Evolutionary conservation across 164 flowering plant species (phyloP), one percentile per base, ranked within the genome.

Genomic region (Chimonanthus praecox): DNA sequence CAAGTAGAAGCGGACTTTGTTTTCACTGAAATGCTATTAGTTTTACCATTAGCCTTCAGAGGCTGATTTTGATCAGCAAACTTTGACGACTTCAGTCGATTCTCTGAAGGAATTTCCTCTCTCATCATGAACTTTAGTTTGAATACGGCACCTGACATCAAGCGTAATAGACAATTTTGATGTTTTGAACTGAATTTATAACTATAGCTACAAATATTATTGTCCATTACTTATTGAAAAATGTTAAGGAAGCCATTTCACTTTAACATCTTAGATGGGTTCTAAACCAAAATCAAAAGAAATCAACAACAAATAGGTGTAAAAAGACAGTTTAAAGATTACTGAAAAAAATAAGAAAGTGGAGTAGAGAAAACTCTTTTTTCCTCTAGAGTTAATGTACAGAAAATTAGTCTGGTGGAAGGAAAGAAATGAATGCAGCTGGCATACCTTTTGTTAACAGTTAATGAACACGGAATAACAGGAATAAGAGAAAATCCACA

Each of bases 1-100:
- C 94, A 92, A 7, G 92, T 80, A 47, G 97, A 78, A 33, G 82
- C 80, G 0, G 85, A 82, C 71, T 82, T 78, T 3, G 77, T 72
- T 63, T 82, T 90, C 5, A 85, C 82, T 2, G 79, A 20, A 71
- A 82, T 82, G 74, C 66, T 44, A 62, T 63, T 78, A 48, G 66
- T 71, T 67, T 80, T 83, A 20, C 47, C 72, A 68, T 68, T 75
- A 43, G 70, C 71, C 77, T 79, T 83, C 18, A 84, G 84, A 6
- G 69, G n/a, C 65, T 85, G 90, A 71, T 89, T 92, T 71, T 90
- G 94, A 77, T 89, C 94, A 6, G 85, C 76, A 65, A 82, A 87
- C 68, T 80, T 89, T 7, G 77, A 71, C 15, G 78, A 45, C 77
- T 82, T 90, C 16, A 72, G 69, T 77, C 81, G 75, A 49, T 48